Conservation (phyloP, 106 monocot species). For the Apostasia ramifera region DNA sequence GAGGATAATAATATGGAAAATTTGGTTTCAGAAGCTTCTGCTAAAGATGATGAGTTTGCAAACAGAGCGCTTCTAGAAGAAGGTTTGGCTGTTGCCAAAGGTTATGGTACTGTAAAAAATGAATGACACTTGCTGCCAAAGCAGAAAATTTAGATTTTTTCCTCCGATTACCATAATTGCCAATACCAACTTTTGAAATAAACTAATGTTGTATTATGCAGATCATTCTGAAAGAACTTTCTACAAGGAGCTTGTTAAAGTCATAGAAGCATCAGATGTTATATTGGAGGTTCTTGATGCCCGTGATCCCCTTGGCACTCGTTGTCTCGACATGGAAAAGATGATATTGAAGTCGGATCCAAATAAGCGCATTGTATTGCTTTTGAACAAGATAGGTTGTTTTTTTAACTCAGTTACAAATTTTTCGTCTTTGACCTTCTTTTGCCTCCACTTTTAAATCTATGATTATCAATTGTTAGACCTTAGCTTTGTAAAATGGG, state of each 20-base stretch:
- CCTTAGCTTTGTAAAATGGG: too few relatives aligned
- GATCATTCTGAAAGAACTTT: conserved; percentile 95
- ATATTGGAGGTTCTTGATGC: conserved; percentile 98
- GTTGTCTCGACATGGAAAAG: conserved; percentile 92
- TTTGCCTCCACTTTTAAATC: neutral
- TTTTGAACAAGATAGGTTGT: conserved; percentile 98
- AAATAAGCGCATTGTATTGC: conserved; percentile 76
- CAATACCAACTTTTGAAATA: neutral
- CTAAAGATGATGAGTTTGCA: conserved; percentile 23
- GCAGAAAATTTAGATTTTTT: neutral
- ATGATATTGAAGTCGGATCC: conserved; percentile 79
- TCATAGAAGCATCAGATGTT: conserved; percentile 97
- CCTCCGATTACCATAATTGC: neutral
- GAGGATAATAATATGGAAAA: conserved; percentile 32
- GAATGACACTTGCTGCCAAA: neutral
- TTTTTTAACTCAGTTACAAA: neutral
- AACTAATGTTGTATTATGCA: conserved; percentile 16
- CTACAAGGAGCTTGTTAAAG: conserved; percentile 91
- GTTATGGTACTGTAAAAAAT: conserved; percentile 32
- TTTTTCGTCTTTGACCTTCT: neutral
- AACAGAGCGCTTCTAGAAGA: conserved; percentile 27
- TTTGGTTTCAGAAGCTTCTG: conserved; percentile 24
- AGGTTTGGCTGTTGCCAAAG: conserved; percentile 22
- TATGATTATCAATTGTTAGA: too few relatives aligned
- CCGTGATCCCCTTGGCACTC: conserved; percentile 91